phyloP scores from a whole-genome alignment of 441 rosid genomes.

The Corymbia calophylla region DNA sequence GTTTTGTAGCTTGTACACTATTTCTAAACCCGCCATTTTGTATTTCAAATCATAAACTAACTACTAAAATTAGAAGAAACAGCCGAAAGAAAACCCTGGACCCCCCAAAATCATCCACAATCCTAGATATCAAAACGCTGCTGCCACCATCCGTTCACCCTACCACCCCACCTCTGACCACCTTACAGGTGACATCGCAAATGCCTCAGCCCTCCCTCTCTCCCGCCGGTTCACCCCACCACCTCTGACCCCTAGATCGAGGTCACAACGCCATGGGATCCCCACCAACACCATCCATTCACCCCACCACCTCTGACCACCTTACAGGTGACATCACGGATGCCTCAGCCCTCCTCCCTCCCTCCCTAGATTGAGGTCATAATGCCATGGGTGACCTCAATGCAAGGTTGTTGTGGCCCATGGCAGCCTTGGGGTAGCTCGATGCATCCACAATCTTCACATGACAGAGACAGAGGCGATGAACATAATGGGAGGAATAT shows the following conservation, averaged over 20 bases:
- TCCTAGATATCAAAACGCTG: background rate
- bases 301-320: background rate
- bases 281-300: background rate
- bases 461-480: background rate
- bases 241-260: no score
- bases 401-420: background rate
- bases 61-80: background rate
- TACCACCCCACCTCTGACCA: background rate
- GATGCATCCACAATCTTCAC: background rate
- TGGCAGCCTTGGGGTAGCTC: background rate
- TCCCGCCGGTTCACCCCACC: background rate
- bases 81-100: background rate
- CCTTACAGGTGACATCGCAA: background rate
- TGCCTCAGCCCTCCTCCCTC: background rate
- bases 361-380: background rate
- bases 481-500: background rate
- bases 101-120: background rate
- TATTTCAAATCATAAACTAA: background rate
- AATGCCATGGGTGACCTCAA: background rate
- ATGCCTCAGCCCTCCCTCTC: background rate
- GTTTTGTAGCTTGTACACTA: background rate
- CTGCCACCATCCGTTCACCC: no score
- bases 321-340: background rate
- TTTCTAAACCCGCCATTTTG: background rate
- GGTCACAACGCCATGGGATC: background rate